phyloP scores from a whole-genome alignment of 495 filamentous ascomycete genomes.

The Neurospora africana region DNA sequence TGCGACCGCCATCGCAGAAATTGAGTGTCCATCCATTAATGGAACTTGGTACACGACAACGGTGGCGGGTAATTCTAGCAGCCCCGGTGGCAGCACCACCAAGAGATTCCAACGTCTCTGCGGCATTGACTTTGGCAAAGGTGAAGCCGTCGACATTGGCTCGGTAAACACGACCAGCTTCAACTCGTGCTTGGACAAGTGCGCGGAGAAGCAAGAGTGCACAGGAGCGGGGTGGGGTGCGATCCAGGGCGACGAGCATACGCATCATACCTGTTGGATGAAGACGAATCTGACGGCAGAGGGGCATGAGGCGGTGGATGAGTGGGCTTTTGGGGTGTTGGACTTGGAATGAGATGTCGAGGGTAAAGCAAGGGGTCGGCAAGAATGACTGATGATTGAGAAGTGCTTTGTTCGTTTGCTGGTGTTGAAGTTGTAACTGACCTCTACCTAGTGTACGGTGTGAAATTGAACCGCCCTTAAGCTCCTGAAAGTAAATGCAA shows the following conservation, averaged over 20 bases:
- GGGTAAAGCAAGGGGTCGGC: neutral
- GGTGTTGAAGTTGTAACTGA: neutral
- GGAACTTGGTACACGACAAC: slow-evolving; percentile 20
- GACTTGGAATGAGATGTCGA: neutral
- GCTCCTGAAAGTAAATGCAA: no score
- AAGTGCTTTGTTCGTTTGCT: neutral
- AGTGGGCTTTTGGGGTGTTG: slow-evolving; percentile 32
- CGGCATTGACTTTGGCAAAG: slow-evolving; percentile 25
- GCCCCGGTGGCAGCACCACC: slow-evolving; percentile 4
- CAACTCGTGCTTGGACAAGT: slow-evolving; percentile 24
- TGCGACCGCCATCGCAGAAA: neutral
- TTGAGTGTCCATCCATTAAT: slow-evolving; percentile 23
- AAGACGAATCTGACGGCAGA: slow-evolving; percentile 42
- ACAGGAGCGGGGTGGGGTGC: slow-evolving; percentile 29
- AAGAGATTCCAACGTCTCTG: slow-evolving; percentile 24
- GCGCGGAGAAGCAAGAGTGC: slow-evolving; percentile 18
- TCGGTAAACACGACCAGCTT: slow-evolving; percentile 16
- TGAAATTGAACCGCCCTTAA: neutral
- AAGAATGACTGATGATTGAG: neutral
- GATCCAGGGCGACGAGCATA: slow-evolving; percentile 19
- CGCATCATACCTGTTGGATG: slow-evolving; percentile 34
- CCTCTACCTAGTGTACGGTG: no score
- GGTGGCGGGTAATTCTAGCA: neutral
- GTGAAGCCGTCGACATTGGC: slow-evolving; percentile 22
- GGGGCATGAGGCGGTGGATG: slow-evolving; percentile 34